phyloP scores from a whole-genome alignment of 2,329 filamentous ascomycete genomes.

The Aureobasidium vineae region DNA sequence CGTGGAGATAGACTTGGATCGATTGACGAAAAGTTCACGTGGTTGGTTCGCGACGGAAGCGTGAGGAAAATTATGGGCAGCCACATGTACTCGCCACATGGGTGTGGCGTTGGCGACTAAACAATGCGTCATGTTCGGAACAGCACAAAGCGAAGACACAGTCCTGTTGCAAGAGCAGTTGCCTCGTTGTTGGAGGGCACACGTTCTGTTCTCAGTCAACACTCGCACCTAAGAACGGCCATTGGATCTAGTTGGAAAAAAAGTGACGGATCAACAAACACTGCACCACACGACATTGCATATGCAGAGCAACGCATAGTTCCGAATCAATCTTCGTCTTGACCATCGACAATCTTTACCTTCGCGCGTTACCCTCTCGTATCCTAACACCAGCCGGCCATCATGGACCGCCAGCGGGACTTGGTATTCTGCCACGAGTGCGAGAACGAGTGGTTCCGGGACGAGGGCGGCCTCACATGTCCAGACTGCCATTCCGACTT shows the following conservation, averaged over 20 bases:
- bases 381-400: neutral
- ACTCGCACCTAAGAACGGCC: neutral
- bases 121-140: constrained; percentile 15
- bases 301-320: constrained; percentile 20
- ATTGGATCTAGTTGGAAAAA: neutral
- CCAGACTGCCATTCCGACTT: constrained; percentile 75
- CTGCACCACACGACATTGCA: constrained; percentile 16
- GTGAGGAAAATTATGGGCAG: neutral
- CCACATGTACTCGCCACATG: neutral
- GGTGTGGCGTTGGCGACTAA: constrained; percentile 4
- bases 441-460: constrained; percentile 73
- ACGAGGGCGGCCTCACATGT: constrained; percentile 68
- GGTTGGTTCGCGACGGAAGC: neutral
- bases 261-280: constrained; percentile 19
- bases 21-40: neutral
- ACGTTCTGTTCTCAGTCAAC: neutral
- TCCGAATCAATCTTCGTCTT: neutral
- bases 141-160: neutral
- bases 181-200: neutral
- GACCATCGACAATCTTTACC: neutral
- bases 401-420: constrained; percentile 51
- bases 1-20: neutral
- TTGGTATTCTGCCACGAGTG: constrained; percentile 86
- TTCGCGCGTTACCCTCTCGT: neutral
- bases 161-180: neutral